phyloP scores from a whole-genome alignment of 306 rosid genomes.

The Citrullus colocynthis region DNA sequence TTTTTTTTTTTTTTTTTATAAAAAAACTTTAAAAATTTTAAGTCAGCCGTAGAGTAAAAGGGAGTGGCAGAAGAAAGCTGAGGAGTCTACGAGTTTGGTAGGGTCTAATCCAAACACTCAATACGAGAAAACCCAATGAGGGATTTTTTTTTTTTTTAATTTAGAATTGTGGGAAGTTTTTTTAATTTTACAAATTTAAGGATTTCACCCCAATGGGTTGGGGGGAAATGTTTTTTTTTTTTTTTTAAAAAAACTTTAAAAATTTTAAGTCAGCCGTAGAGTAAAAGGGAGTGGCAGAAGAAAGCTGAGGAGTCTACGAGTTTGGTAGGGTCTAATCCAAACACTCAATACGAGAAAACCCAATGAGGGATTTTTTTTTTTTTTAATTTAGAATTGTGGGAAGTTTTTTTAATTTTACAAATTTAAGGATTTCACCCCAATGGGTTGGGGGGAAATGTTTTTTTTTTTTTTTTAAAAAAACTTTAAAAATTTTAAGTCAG shows the following conservation, averaged over 20 bases:
- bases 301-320: not conserved
- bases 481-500: not conserved
- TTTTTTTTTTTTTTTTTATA: no score
- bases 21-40: no score
- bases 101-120: conserved; percentile 3
- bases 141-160: not conserved
- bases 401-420: not conserved
- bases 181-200: not conserved
- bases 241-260: no score
- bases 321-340: not conserved
- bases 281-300: conserved; percentile 3
- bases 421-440: not conserved
- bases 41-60: not conserved
- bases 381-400: no score
- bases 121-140: not conserved
- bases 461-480: no score
- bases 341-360: not conserved
- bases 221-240: not conserved
- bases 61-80: not conserved
- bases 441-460: not conserved
- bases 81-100: not conserved
- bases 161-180: no score
- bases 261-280: not conserved
- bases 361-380: not conserved
- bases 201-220: not conserved